Conservation (phyloP, 2,329 filamentous ascomycete genomes). For the Ophiocordyceps sinensis region DNA sequence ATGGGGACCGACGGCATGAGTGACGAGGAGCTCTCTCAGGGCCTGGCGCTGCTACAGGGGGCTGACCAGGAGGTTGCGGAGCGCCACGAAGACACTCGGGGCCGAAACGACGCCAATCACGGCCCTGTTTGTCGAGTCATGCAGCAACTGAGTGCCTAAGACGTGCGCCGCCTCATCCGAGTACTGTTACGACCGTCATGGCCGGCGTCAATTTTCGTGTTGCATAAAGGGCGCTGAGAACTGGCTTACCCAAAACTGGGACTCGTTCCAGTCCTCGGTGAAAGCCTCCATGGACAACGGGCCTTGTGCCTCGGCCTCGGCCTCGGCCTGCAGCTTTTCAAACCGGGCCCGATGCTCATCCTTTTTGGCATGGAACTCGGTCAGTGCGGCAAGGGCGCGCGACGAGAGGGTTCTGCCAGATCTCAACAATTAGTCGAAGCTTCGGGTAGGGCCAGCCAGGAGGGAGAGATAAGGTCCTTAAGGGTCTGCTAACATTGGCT, state of each 20-base stretch:
- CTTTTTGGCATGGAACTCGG: constrained; percentile 60
- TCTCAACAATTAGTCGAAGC: background rate
- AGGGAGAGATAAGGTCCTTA: too few species aligned
- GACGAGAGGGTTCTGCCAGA: constrained; percentile 39
- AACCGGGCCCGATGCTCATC: constrained; percentile 53
- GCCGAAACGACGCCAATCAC: constrained; percentile 57
- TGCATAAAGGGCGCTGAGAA: too few species aligned
- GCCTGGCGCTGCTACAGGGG: too few species aligned
- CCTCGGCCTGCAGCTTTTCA: constrained; percentile 47
- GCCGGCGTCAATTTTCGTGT: constrained; percentile 2
- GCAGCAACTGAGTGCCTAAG: constrained; percentile 51
- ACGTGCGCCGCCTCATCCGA: constrained; percentile 53
- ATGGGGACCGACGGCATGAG: too few species aligned
- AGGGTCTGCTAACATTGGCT: constrained; percentile 37
- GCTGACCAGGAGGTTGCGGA: constrained; percentile 54
- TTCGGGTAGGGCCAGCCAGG: too few species aligned
- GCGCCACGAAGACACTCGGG: constrained; percentile 62
- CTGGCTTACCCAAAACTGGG: constrained; percentile 61
- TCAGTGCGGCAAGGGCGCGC: constrained; percentile 51
- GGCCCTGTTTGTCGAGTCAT: constrained; percentile 39
- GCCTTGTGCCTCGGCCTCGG: constrained; percentile 38
- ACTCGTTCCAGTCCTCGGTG: constrained; percentile 69
- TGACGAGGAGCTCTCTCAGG: too few species aligned
- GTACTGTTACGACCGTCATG: constrained; percentile 33
- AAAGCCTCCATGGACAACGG: constrained; percentile 53